Evolutionary conservation across 352 stramenopile genomes (phyloP), one percentile per base, ranked within the genome.

Genomic region (Pythium brachiatum): DNA sequence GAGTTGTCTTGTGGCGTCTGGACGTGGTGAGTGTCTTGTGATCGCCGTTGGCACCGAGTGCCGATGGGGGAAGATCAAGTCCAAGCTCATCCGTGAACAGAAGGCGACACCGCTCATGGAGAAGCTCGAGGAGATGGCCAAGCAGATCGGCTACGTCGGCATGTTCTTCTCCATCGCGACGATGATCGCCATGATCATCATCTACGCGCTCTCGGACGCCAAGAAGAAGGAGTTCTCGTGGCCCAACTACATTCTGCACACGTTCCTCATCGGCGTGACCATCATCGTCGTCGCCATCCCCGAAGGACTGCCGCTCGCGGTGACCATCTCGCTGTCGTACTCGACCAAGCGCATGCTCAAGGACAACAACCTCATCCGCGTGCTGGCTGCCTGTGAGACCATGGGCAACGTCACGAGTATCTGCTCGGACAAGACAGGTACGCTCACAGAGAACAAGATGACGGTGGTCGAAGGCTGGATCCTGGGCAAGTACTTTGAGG

Each of bases 401-500:
- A 99, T 99, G 96, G 97, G 96, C 26, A 98, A 97, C 74, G 96
- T 97, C 11, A 99, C 96, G 3, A 99, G 92, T 57, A 99, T 99
- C 68, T 99, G 96, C 73, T 98, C 93, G 0, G 96, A 99, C 74
- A 98, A 97, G 73, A 99, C 96, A 2, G 97, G 96, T 47, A 99
- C 96, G 7, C 78, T 99, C 25, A 99, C 95, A 2, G 90, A 98
- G 62, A 99, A 99, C 75, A 97, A 96, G 48, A 99, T 99, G 96
- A 99, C 94, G 5, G 94, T 98, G 11, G 93, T 98, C 7, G 83
- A 96, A 64, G 90, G 89, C 26, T 96, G 90, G 72, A 73, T 95
- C 2, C 68, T 90, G 2, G 85, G 84, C 6, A 68, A 79, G 51
- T 74, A 90, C 26, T 90, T 88, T 56, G 70, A 74, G 9, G 68